phyloP scores from a whole-genome alignment of 176 grass and related monocot genomes.

The Aegilops speltoides region DNA sequence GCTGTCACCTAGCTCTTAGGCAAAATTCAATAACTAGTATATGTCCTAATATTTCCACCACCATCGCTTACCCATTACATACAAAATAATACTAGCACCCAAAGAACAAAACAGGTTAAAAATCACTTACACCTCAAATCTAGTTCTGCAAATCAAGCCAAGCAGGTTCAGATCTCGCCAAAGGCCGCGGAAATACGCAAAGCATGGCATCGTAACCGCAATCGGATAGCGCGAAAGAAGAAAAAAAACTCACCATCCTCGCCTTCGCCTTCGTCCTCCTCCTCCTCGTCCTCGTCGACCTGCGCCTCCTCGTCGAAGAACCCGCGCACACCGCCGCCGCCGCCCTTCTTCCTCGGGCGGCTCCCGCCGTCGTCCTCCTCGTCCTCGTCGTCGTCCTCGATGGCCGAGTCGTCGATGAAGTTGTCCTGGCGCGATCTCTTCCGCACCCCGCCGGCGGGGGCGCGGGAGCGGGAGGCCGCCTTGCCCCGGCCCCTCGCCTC shows the following conservation, averaged over 20 bases:
- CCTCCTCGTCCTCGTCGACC: conserved; percentile 88
- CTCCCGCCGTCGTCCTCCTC: conserved; percentile 75
- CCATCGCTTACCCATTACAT: neutral
- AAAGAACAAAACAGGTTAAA: neutral
- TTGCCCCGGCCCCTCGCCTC: conserved; percentile 45
- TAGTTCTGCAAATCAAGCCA: conserved; percentile 6
- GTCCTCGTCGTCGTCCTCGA: conserved; percentile 88
- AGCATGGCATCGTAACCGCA: neutral
- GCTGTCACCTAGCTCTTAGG: neutral
- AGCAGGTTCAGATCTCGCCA: conserved; percentile 28
- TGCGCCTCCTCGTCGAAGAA: conserved; percentile 88
- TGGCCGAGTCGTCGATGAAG: conserved; percentile 90
- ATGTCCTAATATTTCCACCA: neutral
- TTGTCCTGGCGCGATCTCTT: conserved; percentile 65
- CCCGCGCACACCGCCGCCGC: conserved; percentile 61
- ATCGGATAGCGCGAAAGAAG: neutral
- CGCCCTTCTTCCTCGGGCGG: conserved; percentile 42
- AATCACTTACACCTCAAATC: neutral
- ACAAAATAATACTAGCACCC: neutral
- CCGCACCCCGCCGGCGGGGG: conserved; percentile 20
- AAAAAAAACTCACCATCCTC: conserved; percentile 62
- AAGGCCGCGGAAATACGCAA: neutral
- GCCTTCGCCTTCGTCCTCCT: conserved; percentile 92
- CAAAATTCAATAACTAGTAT: neutral
- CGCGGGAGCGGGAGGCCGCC: conserved; percentile 39